Evolutionary conservation across 2,329 filamentous ascomycete genomes (phyloP).

Genomic region (Hypoxylon sp.): DNA sequence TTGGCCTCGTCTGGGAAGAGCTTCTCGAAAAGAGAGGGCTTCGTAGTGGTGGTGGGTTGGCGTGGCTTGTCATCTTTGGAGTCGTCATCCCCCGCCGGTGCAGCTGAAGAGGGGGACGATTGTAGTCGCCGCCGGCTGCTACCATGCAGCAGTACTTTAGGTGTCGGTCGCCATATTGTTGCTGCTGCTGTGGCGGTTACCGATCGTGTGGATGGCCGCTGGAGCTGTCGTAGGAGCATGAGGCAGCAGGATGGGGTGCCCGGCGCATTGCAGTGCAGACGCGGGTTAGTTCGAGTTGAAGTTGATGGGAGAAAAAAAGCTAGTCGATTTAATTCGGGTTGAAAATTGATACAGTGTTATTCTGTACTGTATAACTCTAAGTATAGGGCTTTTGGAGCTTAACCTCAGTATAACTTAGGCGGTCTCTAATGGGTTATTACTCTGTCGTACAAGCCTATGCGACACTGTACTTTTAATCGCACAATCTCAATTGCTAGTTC

Average conservation of each 20-base stretch:
- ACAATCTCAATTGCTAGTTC: too few relatives aligned
- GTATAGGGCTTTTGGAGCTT: conserved; percentile 2
- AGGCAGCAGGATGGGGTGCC: conserved; percentile 40
- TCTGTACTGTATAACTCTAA: conserved; percentile 7
- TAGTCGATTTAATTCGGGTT: too few relatives aligned
- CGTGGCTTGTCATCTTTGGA: conserved; percentile 13
- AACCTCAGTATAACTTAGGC: not conserved
- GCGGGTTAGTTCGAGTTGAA: conserved; percentile 7
- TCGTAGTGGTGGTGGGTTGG: too few relatives aligned
- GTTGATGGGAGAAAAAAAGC: conserved; percentile 3
- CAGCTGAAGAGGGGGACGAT: not conserved
- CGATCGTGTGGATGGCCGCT: conserved; percentile 45
- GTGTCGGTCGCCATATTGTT: conserved; percentile 38
- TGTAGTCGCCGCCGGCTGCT: conserved; percentile 24
- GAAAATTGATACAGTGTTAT: too few relatives aligned
- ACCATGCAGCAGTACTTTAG: conserved; percentile 31
- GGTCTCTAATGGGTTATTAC: conserved; percentile 5
- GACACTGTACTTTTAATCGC: conserved; percentile 24
- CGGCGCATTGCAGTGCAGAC: conserved; percentile 41
- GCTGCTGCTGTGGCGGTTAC: conserved; percentile 43
- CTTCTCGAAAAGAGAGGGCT: conserved; percentile 54
- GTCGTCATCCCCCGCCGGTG: conserved; percentile 4
- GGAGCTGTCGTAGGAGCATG: conserved; percentile 48
- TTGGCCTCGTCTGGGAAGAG: conserved; percentile 63
- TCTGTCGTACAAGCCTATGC: not conserved